These are phyloP conservation scores for Salix dunnii DNA, from an alignment of 345 rosid species.

Conservation along the genomic window DNA sequence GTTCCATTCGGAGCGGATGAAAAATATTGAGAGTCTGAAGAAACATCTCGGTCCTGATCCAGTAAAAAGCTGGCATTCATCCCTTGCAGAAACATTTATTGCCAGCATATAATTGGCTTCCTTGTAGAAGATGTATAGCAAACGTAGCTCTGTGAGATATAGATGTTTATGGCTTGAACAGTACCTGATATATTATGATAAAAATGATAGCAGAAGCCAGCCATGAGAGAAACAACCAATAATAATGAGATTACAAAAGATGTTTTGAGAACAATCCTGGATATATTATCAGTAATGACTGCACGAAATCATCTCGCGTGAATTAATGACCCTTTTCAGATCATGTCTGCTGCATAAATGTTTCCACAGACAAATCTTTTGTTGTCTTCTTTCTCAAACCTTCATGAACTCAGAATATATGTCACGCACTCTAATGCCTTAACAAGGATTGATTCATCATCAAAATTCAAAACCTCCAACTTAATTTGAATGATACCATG, in stretches of 20 bases:
- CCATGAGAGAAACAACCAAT: neutral
- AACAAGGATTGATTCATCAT: neutral
- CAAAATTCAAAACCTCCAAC: neutral
- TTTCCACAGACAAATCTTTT: neutral
- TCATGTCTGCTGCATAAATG: neutral
- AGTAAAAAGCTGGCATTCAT: too few species aligned
- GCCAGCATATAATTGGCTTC: too few species aligned
- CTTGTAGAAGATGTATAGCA: too few species aligned
- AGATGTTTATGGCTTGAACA: neutral
- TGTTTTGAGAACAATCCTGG: neutral
- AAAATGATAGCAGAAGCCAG: neutral
- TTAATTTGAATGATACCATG: neutral
- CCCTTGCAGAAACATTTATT: too few species aligned
- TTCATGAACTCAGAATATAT: neutral
- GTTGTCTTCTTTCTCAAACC: neutral
- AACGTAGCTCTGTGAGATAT: neutral
- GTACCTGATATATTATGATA: neutral
- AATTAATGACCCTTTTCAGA: neutral
- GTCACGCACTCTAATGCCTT: neutral
- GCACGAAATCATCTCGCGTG: neutral
- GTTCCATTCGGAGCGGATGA: too few species aligned
- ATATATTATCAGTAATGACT: neutral
- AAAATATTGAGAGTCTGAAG: too few species aligned
- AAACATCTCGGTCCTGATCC: too few species aligned
- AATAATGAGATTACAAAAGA: neutral